phyloP scores from a whole-genome alignment of 768 basidiomycete species.

The Mycena rebaudengoi region DNA sequence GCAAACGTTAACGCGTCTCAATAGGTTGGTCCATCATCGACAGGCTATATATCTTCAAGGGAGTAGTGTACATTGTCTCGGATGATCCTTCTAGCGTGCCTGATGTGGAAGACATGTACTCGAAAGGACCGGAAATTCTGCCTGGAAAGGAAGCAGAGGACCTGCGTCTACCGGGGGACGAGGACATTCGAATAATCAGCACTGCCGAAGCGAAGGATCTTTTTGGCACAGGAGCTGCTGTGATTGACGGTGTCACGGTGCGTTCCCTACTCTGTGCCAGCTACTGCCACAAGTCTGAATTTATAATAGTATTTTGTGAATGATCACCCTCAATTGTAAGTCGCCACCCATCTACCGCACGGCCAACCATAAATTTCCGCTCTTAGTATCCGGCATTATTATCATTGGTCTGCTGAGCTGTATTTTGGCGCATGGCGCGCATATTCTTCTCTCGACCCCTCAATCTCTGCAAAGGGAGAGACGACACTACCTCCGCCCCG shows the following conservation, averaged over 20 bases:
- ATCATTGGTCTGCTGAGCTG: slow-evolving; percentile 93
- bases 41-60: slow-evolving; percentile 81
- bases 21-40: slow-evolving; percentile 93
- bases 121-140: slow-evolving; percentile 67
- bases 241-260: slow-evolving; percentile 81
- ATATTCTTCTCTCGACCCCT: slow-evolving; percentile 82
- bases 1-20: background rate
- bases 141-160: slow-evolving; percentile 64
- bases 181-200: slow-evolving; percentile 81
- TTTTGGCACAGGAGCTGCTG: slow-evolving; percentile 74
- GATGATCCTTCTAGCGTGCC: slow-evolving; percentile 76
- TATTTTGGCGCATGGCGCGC: slow-evolving; percentile 94
- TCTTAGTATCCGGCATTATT: slow-evolving; percentile 87
- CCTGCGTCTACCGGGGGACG: slow-evolving; percentile 75
- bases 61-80: slow-evolving; percentile 83
- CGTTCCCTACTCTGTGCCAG: slow-evolving; percentile 21
- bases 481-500: slow-evolving; percentile 79
- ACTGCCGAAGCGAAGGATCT: slow-evolving; percentile 69
- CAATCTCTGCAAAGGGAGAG: slow-evolving; percentile 69
- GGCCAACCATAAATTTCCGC: background rate
- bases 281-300: background rate
- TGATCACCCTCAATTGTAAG: slow-evolving; percentile 89
- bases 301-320: slow-evolving; percentile 76
- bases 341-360: slow-evolving; percentile 13
- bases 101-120: slow-evolving; percentile 71